Evolutionary conservation across 257 asterid genomes (phyloP).

Genomic region (Hygrophila difformis): DNA sequence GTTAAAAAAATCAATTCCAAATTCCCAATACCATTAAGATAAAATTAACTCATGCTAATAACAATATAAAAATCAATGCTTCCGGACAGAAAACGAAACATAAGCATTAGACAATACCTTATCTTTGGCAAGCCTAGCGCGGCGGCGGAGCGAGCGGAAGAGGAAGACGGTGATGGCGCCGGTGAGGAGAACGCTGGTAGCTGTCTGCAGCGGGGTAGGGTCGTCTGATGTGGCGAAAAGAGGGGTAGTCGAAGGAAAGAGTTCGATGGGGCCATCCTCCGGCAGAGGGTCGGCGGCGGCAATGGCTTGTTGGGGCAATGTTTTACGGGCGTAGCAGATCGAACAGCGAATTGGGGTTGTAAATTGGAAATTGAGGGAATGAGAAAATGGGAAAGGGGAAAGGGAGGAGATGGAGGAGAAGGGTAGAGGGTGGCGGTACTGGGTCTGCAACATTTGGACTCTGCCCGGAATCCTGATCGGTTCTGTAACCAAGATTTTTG

Average conservation of each 20-base stretch:
- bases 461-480: too few species aligned
- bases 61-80: not conserved
- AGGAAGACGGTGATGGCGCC: slow-evolving; percentile 71
- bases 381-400: slow-evolving; percentile 17
- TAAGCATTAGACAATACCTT: slow-evolving; percentile 25
- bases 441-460: slow-evolving; percentile 35
- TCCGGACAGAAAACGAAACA: not conserved
- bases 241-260: slow-evolving; percentile 39
- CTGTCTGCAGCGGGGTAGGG: slow-evolving; percentile 60
- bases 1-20: too few species aligned
- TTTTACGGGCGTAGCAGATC: slow-evolving; percentile 18
- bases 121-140: slow-evolving; percentile 76
- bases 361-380: slow-evolving; percentile 13
- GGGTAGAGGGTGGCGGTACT: slow-evolving; percentile 21
- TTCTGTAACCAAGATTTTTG: too few species aligned
- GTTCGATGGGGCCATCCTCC: slow-evolving; percentile 63
- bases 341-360: slow-evolving; percentile 10
- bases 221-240: slow-evolving; percentile 41
- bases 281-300: slow-evolving; percentile 11
- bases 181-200: slow-evolving; percentile 86
- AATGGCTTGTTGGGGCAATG: slow-evolving; percentile 21
- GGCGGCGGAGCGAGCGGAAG: slow-evolving; percentile 86
- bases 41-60: too few species aligned
- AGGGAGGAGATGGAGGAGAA: slow-evolving; percentile 21
- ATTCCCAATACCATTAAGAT: too few species aligned